These are phyloP conservation scores for Neurospora discreta DNA, from an alignment of 495 filamentous ascomycete genomes.

Conservation along the genomic window DNA sequence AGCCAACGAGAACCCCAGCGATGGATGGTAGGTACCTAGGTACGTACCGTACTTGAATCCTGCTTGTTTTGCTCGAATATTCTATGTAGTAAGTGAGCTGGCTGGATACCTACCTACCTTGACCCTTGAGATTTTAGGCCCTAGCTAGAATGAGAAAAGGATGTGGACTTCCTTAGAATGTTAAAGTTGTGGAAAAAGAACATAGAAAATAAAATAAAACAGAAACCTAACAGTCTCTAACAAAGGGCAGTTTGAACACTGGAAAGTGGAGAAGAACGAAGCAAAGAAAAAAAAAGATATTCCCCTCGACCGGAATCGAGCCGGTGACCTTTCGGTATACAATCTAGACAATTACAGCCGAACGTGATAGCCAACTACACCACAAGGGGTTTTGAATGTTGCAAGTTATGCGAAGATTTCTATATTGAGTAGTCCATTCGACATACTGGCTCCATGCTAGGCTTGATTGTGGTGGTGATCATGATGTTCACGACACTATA, in stretches of 20 bases:
- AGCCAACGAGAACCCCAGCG: background rate
- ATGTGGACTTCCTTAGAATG: background rate
- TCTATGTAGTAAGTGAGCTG: background rate
- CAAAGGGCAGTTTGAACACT: too few species aligned
- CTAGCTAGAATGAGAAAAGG: background rate
- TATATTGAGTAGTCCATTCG: background rate
- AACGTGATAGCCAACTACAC: background rate
- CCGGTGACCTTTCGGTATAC: too few species aligned
- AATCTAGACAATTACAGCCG: too few species aligned
- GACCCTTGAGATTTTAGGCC: background rate
- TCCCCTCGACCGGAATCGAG: background rate
- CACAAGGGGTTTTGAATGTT: background rate
- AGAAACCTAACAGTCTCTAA: background rate
- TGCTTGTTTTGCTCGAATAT: background rate
- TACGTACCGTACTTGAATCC: background rate
- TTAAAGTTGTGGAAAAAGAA: too few species aligned
- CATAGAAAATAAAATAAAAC: too few species aligned
- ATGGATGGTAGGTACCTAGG: too few species aligned
- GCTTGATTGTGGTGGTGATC: background rate
- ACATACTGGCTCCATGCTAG: background rate
- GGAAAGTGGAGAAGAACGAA: background rate
- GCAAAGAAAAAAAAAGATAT: background rate
- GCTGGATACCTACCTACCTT: background rate
- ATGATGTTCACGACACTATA: background rate
- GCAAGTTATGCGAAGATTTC: accelerated